Evolutionary conservation across 345 rosid genomes (phyloP).

Genomic region (Sisymbrium altissimum): DNA sequence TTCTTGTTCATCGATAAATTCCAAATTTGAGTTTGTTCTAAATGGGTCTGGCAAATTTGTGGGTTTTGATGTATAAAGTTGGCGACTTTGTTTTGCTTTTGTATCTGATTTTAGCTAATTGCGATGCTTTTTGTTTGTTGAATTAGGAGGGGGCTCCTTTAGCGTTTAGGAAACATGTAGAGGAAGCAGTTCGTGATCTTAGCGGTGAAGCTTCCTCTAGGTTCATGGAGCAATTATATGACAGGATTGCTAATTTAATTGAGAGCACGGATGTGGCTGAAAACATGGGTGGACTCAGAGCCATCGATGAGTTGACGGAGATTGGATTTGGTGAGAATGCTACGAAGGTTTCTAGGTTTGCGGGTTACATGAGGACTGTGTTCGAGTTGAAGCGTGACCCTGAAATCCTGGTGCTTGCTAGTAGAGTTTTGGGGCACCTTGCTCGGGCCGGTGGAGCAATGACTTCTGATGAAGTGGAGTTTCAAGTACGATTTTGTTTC

Average conservation of each 20-base stretch:
- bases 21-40: not conserved
- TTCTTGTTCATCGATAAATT: not conserved
- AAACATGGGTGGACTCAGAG: conserved; percentile 89
- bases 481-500: conserved; percentile 57
- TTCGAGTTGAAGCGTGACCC: conserved; percentile 85
- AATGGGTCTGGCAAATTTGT: not conserved
- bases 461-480: conserved; percentile 98
- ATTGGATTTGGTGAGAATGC: conserved; percentile 95
- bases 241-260: conserved; percentile 59
- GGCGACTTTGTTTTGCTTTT: conserved; percentile 1
- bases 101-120: not conserved
- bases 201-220: conserved; percentile 86
- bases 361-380: conserved; percentile 65
- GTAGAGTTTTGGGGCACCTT: conserved; percentile 93
- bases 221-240: conserved; percentile 84
- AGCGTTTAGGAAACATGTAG: conserved; percentile 81
- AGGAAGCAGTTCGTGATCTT: conserved; percentile 86
- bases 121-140: not conserved
- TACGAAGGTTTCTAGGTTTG: conserved; percentile 85
- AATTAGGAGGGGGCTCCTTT: conserved; percentile 77
- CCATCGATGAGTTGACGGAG: conserved; percentile 88
- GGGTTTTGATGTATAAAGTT: not conserved
- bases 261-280: conserved; percentile 79
- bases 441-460: conserved; percentile 98
- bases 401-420: conserved; percentile 82